phyloP scores from a whole-genome alignment of 2,329 filamentous ascomycete species.

The Trichoderma koningii region DNA sequence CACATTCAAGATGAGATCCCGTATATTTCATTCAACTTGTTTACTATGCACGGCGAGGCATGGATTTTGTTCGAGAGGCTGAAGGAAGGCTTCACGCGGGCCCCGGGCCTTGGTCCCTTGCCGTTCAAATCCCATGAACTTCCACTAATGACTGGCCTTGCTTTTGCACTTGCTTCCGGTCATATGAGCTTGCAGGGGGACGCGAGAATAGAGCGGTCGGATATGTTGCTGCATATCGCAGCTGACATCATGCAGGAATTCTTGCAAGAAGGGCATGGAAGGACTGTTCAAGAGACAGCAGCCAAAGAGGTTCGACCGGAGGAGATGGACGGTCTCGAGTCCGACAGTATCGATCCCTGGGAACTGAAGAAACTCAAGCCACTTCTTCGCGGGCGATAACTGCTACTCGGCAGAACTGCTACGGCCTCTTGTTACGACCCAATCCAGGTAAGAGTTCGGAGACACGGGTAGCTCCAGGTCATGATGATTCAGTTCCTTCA shows the following conservation, averaged over 20 bases:
- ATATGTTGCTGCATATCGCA: neutral
- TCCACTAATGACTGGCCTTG: neutral
- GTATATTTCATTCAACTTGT: neutral
- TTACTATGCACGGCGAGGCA: neutral
- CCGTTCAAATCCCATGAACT: neutral
- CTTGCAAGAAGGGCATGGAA: neutral
- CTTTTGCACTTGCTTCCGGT: neutral
- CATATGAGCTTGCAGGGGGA: slow-evolving; percentile 8
- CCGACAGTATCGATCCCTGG: neutral
- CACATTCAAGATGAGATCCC: neutral
- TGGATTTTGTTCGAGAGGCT: neutral
- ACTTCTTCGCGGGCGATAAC: neutral
- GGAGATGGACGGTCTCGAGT: neutral
- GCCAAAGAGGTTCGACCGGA: neutral
- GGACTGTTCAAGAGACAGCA: neutral
- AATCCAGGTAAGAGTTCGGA: too few species aligned
- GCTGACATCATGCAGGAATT: neutral
- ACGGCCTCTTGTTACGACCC: too few species aligned
- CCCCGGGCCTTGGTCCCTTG: neutral
- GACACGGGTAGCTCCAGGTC: too few species aligned
- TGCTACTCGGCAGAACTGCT: neutral
- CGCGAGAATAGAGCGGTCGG: neutral
- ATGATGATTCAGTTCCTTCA: too few species aligned
- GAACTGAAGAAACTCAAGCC: neutral
- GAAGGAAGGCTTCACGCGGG: neutral